Conservation (phyloP, 345 rosid species). For the Pugionium dolabratum region DNA sequence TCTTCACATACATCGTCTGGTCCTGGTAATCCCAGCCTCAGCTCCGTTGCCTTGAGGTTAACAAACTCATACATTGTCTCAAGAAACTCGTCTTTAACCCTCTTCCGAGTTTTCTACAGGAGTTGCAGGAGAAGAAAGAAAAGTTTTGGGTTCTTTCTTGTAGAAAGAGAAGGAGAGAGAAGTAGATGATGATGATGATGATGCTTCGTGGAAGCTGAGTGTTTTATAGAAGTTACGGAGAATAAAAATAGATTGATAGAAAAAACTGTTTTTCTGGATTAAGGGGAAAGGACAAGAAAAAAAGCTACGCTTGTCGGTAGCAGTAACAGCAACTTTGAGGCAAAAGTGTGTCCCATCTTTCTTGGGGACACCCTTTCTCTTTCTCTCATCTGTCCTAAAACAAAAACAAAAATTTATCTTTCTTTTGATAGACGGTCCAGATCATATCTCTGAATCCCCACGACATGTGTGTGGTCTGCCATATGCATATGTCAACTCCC, state of each 20-base stretch:
- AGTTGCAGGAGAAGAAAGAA: background rate
- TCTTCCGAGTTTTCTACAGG: background rate
- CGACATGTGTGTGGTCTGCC: conserved; percentile 48
- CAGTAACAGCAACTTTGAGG: conserved; percentile 65
- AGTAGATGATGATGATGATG: conserved; percentile 30
- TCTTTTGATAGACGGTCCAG: conserved; percentile 45
- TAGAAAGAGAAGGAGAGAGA: conserved; percentile 27
- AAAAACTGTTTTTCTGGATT: conserved; percentile 21
- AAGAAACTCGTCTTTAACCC: background rate
- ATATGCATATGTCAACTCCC: conserved; percentile 40
- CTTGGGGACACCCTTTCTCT: conserved; percentile 73
- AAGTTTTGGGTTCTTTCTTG: no score
- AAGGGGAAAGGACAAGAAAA: conserved; percentile 58
- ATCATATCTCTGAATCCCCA: conserved; percentile 43
- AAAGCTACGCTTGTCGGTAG: conserved; percentile 75
- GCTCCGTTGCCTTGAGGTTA: conserved; percentile 84
- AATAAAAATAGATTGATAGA: conserved; percentile 16
- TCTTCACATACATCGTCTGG: conserved; percentile 39
- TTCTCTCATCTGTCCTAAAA: conserved; percentile 62
- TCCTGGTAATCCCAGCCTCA: conserved; percentile 85
- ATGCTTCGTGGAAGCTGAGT: conserved; percentile 37
- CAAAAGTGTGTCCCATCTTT: conserved; percentile 49
- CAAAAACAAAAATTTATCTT: conserved; percentile 45
- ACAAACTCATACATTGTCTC: conserved; percentile 35
- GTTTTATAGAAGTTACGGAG: conserved; percentile 42